These are phyloP conservation scores for Hondaea fermentalgiana DNA, from an alignment of 108 stramenopile genomes.

Conservation along the genomic window DNA sequence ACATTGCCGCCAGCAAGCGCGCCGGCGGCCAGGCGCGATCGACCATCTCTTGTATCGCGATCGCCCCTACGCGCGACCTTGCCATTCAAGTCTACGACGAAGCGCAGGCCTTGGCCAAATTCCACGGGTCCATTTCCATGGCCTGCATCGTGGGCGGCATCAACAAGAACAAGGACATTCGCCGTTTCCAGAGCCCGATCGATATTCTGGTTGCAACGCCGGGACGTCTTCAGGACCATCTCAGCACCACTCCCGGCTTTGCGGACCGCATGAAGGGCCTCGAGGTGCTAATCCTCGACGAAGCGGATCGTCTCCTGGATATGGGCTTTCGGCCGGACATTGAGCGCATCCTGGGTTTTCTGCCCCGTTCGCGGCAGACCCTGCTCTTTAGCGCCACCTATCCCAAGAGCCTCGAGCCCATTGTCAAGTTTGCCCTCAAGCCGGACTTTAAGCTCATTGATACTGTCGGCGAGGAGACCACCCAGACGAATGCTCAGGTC, in stretches of 20 bases:
- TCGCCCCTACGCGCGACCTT: conserved; percentile 85
- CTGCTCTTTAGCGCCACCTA: conserved; percentile 89
- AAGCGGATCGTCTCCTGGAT: conserved; percentile 83
- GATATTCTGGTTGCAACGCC: conserved; percentile 81
- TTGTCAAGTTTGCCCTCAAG: conserved; percentile 53
- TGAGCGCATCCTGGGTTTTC: conserved; percentile 53
- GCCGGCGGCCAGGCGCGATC: too few relatives aligned
- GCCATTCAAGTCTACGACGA: conserved; percentile 76
- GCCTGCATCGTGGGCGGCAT: conserved; percentile 68
- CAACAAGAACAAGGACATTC: conserved; percentile 66
- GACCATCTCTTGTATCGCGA: conserved; percentile 57
- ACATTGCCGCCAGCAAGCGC: not conserved
- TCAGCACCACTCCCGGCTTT: conserved; percentile 63
- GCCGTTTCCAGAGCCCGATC: conserved; percentile 33
- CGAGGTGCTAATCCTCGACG: conserved; percentile 73
- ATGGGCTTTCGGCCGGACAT: conserved; percentile 80
- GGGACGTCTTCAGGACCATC: conserved; percentile 71
- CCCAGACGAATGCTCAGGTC: conserved; percentile 51
- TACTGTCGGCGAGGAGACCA: conserved; percentile 34
- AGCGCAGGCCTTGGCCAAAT: conserved; percentile 48
- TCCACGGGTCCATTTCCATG: conserved; percentile 30
- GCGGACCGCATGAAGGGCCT: conserved; percentile 21
- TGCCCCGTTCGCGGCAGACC: conserved; percentile 70
- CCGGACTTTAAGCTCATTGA: conserved; percentile 15
- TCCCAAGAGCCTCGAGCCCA: conserved; percentile 49